Percentiles rank a stretch among this genome's conserved stretches.
Evolutionary conservation across 305 asterid species (phyloP).

Genomic region (Fraxinus angustifolia): DNA sequence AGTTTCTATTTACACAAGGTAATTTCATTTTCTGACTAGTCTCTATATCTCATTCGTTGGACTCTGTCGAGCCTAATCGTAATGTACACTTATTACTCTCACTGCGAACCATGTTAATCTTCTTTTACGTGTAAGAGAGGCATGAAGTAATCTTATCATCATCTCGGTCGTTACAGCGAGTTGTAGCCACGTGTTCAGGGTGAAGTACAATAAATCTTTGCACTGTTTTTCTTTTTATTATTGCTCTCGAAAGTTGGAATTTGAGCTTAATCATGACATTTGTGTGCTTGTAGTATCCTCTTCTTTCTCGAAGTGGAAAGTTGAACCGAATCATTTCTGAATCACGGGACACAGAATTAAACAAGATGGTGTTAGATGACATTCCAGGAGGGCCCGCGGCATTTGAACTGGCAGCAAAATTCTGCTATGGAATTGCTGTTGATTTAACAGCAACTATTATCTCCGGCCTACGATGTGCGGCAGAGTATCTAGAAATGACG

Average conservation of each 20-base stretch:
- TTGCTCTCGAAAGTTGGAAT: not conserved
- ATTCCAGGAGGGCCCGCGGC: slow-evolving; percentile 84
- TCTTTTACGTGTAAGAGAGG: not conserved
- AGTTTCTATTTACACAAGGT: slow-evolving; percentile 90
- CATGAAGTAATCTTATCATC: not conserved
- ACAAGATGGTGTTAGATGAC: slow-evolving; percentile 50
- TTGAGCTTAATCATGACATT: not conserved
- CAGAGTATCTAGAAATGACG: slow-evolving; percentile 88
- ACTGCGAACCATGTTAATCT: not conserved
- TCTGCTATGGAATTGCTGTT: slow-evolving; percentile 85
- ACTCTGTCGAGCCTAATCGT: not conserved
- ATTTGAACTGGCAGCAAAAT: slow-evolving; percentile 79
- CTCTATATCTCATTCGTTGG: not conserved
- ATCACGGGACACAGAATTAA: slow-evolving; percentile 46
- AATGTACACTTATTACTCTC: not conserved
- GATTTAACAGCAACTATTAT: slow-evolving; percentile 71
- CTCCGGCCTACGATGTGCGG: slow-evolving; percentile 85
- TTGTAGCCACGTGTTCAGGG: not conserved
- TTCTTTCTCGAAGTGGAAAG: slow-evolving; percentile 82
- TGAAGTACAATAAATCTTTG: not conserved
- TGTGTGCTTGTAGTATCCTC: slow-evolving; percentile 52
- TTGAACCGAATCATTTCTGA: slow-evolving; percentile 72
- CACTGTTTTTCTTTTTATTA: not conserved
- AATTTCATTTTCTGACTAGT: not conserved
- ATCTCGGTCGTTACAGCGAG: not conserved